A percentile compares a stretch with the other conserved stretches of the same genome.
Conservation (phyloP, 2,329 filamentous ascomycete species). For the Beauveria sp. region DNA sequence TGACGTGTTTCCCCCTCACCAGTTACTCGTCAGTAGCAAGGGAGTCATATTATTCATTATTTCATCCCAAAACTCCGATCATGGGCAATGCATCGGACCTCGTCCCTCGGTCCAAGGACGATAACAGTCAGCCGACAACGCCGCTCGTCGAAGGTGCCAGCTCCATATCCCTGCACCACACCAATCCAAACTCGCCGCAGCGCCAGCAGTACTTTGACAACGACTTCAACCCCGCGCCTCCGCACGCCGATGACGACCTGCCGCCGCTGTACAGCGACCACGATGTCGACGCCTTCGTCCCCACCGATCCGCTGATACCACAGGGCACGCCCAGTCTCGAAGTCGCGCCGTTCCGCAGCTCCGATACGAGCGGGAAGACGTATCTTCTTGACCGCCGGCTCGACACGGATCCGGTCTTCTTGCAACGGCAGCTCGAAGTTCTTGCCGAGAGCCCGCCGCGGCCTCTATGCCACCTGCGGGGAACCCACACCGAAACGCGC, state of each 20-base stretch:
- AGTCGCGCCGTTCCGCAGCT: conserved; percentile 23
- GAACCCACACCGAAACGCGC: conserved; percentile 42
- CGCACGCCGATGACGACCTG: conserved; percentile 28
- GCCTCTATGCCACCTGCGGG: conserved; percentile 43
- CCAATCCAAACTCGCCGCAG: conserved; percentile 13
- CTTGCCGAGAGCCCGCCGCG: conserved; percentile 43
- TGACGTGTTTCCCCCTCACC: neutral
- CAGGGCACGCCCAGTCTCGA: conserved; percentile 12
- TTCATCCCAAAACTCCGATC: neutral
- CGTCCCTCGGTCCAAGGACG: conserved; percentile 5
- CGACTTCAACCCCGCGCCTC: conserved; percentile 26
- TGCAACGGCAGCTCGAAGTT: conserved; percentile 36
- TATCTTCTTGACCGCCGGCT: conserved; percentile 38
- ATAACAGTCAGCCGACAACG: conserved; percentile 13
- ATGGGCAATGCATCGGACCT: conserved; percentile 21
- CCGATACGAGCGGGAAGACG: conserved; percentile 26
- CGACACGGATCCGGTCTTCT: conserved; percentile 33
- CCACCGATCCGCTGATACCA: conserved; percentile 20
- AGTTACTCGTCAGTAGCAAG: neutral
- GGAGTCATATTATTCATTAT: too few species aligned
- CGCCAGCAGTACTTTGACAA: conserved; percentile 27
- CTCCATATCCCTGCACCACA: conserved; percentile 20
- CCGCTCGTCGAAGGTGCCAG: conserved; percentile 20
- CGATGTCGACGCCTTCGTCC: conserved; percentile 13
- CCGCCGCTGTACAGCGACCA: conserved; percentile 39